Conservation (phyloP, 2,329 filamentous ascomycete species). For the Corinectria fuckeliana region DNA sequence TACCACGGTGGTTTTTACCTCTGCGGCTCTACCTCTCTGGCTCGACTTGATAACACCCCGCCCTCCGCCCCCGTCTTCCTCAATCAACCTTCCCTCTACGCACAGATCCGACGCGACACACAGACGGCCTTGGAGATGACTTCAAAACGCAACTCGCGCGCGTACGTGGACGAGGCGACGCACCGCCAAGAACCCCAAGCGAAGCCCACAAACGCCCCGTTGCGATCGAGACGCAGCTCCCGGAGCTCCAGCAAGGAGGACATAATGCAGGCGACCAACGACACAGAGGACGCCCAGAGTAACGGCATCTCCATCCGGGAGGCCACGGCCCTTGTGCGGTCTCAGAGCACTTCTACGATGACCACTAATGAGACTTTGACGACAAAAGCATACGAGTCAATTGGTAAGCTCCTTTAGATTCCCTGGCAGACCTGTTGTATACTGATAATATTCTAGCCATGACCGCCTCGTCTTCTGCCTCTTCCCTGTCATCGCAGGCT, state of each 20-base stretch:
- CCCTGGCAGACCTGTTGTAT: neutral
- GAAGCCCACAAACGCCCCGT: constrained; percentile 27
- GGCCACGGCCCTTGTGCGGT: constrained; percentile 18
- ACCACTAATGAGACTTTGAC: constrained; percentile 22
- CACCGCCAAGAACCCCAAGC: constrained; percentile 20
- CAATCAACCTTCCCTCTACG: neutral
- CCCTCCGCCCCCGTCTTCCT: neutral
- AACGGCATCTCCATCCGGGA: constrained; percentile 24
- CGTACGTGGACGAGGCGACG: constrained; percentile 27
- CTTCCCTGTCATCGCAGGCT: constrained; percentile 19
- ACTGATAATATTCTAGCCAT: constrained; percentile 26
- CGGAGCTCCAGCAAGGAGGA: constrained; percentile 41
- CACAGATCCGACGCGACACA: constrained; percentile 1
- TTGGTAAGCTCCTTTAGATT: constrained; percentile 17
- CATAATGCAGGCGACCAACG: constrained; percentile 24
- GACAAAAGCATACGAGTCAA: constrained; percentile 27
- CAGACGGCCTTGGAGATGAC: constrained; percentile 21
- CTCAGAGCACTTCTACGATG: constrained; percentile 22
- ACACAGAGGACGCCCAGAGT: constrained; percentile 35
- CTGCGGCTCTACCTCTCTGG: constrained; percentile 1
- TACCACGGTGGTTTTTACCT: neutral
- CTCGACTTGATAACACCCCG: neutral
- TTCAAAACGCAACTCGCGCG: constrained; percentile 33
- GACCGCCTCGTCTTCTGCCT: constrained; percentile 23
- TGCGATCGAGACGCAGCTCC: constrained; percentile 40